Evolutionary conservation across 495 filamentous ascomycete species (phyloP).

Genomic region (Penicillium taxi): DNA sequence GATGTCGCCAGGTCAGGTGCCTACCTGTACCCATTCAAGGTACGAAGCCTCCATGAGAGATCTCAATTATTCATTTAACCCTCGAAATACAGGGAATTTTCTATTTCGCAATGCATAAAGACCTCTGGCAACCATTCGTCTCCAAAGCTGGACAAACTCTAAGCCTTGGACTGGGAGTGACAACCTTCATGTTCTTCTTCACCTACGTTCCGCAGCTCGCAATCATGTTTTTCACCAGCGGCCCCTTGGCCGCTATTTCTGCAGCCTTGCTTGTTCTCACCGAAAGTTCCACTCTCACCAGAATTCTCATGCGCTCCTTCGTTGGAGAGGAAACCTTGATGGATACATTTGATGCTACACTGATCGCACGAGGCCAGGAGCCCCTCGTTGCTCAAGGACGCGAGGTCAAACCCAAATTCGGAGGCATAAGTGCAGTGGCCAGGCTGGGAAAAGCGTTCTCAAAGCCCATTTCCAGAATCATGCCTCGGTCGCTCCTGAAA

Average conservation of each 20-base stretch:
- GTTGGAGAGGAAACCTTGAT: conserved; percentile 71
- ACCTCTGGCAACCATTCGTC: conserved; percentile 57
- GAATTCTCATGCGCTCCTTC: conserved; percentile 63
- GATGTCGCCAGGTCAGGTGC: conserved; percentile 63
- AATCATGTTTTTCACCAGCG: conserved; percentile 68
- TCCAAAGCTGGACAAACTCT: conserved; percentile 61
- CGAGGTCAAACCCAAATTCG: conserved; percentile 49
- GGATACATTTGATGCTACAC: conserved; percentile 85
- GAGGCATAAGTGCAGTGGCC: conserved; percentile 41
- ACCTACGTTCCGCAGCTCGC: conserved; percentile 87
- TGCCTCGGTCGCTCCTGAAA: conserved; percentile 55
- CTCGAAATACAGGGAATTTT: conserved; percentile 52
- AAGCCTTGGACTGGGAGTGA: conserved; percentile 62
- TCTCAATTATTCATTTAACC: too few relatives aligned
- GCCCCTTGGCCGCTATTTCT: conserved; percentile 66
- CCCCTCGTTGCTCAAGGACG: conserved; percentile 62
- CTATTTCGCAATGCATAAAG: conserved; percentile 53
- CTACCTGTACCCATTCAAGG: conserved; percentile 84
- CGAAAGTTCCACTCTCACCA: conserved; percentile 74
- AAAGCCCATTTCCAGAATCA: conserved; percentile 60
- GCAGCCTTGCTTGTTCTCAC: conserved; percentile 70
- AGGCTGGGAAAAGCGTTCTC: conserved; percentile 67
- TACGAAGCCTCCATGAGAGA: conserved; percentile 21
- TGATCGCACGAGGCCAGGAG: conserved; percentile 48
- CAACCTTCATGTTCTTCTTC: conserved; percentile 74